Percentiles rank a stretch among this genome's conserved stretches.
These are phyloP conservation scores for Eucalyptus melliodora DNA, from an alignment of 345 rosid genomes.

Conservation along the genomic window DNA sequence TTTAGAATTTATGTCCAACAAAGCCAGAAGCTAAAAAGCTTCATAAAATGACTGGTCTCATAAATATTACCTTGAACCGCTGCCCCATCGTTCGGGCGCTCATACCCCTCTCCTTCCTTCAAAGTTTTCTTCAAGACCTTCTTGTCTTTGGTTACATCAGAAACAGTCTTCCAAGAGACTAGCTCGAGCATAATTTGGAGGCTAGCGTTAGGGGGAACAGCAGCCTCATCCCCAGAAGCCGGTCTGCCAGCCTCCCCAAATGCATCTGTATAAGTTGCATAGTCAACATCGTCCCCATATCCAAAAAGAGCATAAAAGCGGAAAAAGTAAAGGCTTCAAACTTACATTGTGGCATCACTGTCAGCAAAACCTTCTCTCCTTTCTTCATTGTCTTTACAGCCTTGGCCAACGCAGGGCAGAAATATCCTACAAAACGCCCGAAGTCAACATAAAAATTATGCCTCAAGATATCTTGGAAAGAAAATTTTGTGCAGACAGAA, in stretches of 20 bases:
- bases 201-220: neutral
- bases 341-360: conserved; percentile 1
- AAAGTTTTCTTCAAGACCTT: conserved; percentile 2
- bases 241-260: conserved; percentile 1
- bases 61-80: neutral
- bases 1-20: neutral
- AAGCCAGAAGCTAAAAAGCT: neutral
- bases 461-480: neutral
- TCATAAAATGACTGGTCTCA: neutral
- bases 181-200: neutral
- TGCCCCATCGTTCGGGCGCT: conserved; percentile 3
- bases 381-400: conserved; percentile 7
- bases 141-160: conserved; percentile 1
- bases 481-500: neutral
- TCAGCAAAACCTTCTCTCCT: conserved; percentile 1
- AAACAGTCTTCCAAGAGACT: conserved; percentile 2
- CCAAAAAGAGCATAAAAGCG: neutral
- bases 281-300: neutral
- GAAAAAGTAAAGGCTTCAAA: neutral
- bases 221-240: neutral
- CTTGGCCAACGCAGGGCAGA: conserved; percentile 4
- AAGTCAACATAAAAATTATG: neutral
- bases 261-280: neutral
- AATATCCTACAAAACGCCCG: neutral
- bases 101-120: conserved; percentile 10